phyloP scores from a whole-genome alignment of 2,329 filamentous ascomycete genomes.

The Niveomyces coronatus region DNA sequence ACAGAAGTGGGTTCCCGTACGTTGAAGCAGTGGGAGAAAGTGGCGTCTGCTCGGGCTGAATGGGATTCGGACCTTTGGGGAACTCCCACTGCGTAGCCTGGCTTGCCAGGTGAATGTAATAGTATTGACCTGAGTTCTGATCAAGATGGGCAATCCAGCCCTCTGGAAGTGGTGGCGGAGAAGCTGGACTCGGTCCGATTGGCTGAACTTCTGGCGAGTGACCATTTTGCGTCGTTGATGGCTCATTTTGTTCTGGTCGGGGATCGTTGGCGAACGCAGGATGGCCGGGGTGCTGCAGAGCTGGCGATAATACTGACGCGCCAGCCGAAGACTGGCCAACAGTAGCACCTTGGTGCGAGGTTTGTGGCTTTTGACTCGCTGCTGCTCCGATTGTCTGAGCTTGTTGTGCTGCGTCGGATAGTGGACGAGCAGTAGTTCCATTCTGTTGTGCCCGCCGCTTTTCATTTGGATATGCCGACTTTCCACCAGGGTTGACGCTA shows the following conservation, averaged over 20 bases:
- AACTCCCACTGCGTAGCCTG: slow-evolving; percentile 99
- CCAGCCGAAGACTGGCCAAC: slow-evolving; percentile 23
- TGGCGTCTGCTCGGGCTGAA: slow-evolving; percentile 72
- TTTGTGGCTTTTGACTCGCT: slow-evolving; percentile 12
- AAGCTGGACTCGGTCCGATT: slow-evolving; percentile 48
- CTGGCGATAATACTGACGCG: slow-evolving; percentile 25
- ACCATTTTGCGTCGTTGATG: slow-evolving; percentile 26
- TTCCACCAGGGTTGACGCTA: slow-evolving; percentile 48
- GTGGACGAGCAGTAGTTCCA: slow-evolving; percentile 12
- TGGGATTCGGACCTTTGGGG: slow-evolving; percentile 84
- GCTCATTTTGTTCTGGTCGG: slow-evolving; percentile 43
- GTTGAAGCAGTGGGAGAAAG: slow-evolving; percentile 73
- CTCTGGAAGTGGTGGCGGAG: slow-evolving; percentile 87
- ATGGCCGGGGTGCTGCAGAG: slow-evolving; percentile 55
- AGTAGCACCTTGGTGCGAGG: slow-evolving; percentile 14
- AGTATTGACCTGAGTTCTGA: slow-evolving; percentile 92
- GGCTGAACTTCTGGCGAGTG: slow-evolving; percentile 8
- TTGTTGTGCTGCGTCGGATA: slow-evolving; percentile 18
- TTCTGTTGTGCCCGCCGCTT: slow-evolving; percentile 49
- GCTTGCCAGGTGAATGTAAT: slow-evolving; percentile 92
- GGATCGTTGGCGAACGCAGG: slow-evolving; percentile 86
- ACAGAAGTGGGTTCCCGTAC: slow-evolving; percentile 63
- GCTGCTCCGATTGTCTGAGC: slow-evolving; percentile 20
- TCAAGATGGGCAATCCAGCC: slow-evolving; percentile 98
- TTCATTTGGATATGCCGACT: slow-evolving; percentile 64